Conservation (phyloP, 495 filamentous ascomycete species). For the Penicillium salamii region DNA sequence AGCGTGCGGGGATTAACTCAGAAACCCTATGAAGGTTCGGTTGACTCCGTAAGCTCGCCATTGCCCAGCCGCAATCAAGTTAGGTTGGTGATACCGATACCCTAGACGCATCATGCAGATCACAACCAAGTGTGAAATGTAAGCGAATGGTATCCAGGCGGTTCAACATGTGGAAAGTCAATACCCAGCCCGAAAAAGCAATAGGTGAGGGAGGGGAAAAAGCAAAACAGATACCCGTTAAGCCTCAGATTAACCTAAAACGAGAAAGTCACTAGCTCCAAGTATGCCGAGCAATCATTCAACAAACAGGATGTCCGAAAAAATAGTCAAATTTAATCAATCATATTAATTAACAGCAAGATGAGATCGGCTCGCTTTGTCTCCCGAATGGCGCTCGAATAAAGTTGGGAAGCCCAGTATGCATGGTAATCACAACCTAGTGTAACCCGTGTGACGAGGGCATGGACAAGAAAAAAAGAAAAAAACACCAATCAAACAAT, state of each 20-base stretch:
- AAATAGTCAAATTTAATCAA: no score
- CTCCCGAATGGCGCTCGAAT: slow-evolving; percentile 7
- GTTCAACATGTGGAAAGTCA: slow-evolving; percentile 1
- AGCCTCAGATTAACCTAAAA: neutral
- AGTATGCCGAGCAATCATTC: slow-evolving; percentile 5
- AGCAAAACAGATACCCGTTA: neutral
- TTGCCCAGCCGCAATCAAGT: neutral
- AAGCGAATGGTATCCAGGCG: neutral
- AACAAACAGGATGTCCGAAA: slow-evolving; percentile 4
- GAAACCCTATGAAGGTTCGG: neutral
- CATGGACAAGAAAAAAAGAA: neutral
- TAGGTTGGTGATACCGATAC: slow-evolving; percentile 4
- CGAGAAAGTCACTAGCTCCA: slow-evolving; percentile 9
- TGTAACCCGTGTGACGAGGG: slow-evolving; percentile 1
- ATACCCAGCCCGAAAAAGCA: neutral
- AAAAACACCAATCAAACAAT: neutral
- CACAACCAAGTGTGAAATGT: neutral
- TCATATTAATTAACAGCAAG: slow-evolving; percentile 1
- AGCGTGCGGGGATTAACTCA: neutral
- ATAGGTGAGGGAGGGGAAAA: neutral
- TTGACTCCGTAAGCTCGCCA: neutral
- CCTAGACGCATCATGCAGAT: slow-evolving; percentile 7
- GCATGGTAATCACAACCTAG: neutral
- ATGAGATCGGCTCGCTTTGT: slow-evolving; percentile 7
- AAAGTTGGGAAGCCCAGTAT: neutral